Base-by-base conservation (phyloP, 192 early-diverging fungal species). In the Coemansia pectinata region DNA sequence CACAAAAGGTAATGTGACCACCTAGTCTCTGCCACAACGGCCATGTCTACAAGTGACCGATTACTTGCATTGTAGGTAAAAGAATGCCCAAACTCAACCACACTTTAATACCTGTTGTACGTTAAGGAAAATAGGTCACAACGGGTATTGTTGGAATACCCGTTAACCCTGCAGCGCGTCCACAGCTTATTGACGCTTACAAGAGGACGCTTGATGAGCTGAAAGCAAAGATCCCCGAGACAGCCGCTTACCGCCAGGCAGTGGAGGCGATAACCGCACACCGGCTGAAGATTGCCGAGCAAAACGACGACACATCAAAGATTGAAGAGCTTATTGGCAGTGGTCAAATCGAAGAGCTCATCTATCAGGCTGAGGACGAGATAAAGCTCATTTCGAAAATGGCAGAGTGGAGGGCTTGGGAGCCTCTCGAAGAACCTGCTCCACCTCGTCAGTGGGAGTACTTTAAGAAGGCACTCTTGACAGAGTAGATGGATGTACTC, bases 301-400 rank as follows among this genome's bases (percentile, higher is more conserved):
- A 84, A 38, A 90, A 88, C 62, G 89, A 91, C 66, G 89, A 93
- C 63, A 77, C 92, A 47, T 52, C 69, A 45, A 86, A 88, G 72
- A 95, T 96, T 72, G 96, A 98, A 84, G 64, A 87, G 71, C 74
- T 88, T 48, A 84, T 96, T 34, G 83, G 83, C 69, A 88, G 82
- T 38, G 95, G 95, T 34, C 92, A 95, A 83, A 92, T 98, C 69
- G 96, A 98, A 79, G 94, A 98, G 86, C 83, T 98, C 5, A 90
- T 97, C 65, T 70, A 79, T 41, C 92, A 93, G 74, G 96, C 96
- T 8, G 85, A 94, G 67, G 94, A 94, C 50, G 96, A 98, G 77
- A 85, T 95, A 63, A 89, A 87, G 68, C 84, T 98, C 41, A 87
- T 93, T 23, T 79, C 66, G 47, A 89, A 93, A 74, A 91, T 98